Evolutionary conservation across 2,329 filamentous ascomycete species (phyloP).

Genomic region (Calonectria hongkongensis): DNA sequence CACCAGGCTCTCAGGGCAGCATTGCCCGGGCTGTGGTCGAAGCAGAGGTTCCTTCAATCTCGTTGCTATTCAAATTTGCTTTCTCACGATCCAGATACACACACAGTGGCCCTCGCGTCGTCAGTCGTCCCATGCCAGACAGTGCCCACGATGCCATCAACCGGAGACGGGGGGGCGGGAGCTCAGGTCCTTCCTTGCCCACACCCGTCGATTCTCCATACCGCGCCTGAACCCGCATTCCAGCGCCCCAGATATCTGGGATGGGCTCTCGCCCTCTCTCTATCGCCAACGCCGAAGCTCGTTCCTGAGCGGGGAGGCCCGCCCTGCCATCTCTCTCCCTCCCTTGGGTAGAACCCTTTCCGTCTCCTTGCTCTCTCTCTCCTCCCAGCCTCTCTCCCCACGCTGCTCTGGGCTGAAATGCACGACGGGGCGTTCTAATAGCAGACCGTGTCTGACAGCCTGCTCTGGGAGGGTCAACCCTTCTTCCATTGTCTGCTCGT

Average conservation of each 20-base stretch:
- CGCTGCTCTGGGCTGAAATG: background rate
- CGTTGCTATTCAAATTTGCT: background rate
- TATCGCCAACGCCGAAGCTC: slow-evolving; percentile 2
- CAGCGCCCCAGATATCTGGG: slow-evolving; percentile 25
- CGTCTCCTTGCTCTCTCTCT: background rate
- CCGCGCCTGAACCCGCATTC: slow-evolving; percentile 27
- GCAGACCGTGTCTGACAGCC: background rate
- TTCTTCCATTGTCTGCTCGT: background rate
- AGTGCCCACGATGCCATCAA: background rate
- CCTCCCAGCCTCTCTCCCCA: background rate
- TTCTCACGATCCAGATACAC: background rate
- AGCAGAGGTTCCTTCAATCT: background rate
- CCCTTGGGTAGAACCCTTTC: background rate
- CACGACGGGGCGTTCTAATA: background rate
- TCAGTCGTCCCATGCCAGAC: background rate
- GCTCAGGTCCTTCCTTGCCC: background rate
- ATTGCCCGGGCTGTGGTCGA: background rate
- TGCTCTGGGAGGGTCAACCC: slow-evolving; percentile 7
- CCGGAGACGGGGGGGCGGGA: background rate
- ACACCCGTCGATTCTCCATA: slow-evolving; percentile 18
- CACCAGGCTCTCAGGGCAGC: slow-evolving; percentile 25
- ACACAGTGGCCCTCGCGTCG: background rate
- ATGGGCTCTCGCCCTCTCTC: background rate
- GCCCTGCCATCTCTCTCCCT: slow-evolving; percentile 15
- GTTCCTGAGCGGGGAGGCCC: slow-evolving; percentile 24